These are phyloP conservation scores for Strobilomyces confusus DNA, from an alignment of 768 basidiomycete genomes.

Conservation along the genomic window DNA sequence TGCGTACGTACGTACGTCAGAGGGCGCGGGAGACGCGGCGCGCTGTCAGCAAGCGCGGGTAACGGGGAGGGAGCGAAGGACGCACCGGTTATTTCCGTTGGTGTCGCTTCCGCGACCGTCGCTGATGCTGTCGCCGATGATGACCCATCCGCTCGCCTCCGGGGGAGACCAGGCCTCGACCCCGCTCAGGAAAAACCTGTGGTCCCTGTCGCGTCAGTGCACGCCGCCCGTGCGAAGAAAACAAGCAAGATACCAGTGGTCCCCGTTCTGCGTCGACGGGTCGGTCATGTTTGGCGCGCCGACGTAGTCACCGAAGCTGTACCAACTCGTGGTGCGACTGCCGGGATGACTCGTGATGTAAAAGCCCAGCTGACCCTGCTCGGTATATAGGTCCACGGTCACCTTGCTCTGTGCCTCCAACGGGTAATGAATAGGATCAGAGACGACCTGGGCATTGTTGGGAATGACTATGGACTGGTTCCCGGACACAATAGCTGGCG, in stretches of 20 bases:
- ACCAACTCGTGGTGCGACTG: conserved; percentile 1
- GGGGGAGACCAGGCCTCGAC: conserved; percentile 5
- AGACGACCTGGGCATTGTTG: neutral
- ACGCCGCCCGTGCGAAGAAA: neutral
- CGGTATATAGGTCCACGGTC: conserved; percentile 2
- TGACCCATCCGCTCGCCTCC: neutral
- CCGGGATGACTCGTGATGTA: conserved; percentile 3
- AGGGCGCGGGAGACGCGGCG: neutral
- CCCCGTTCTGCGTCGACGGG: neutral
- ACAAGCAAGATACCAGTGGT: neutral
- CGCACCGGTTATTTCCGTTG: conserved; percentile 2
- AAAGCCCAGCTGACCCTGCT: neutral
- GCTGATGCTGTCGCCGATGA: conserved; percentile 6
- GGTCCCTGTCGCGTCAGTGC: conserved; percentile 6
- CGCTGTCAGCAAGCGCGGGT: neutral
- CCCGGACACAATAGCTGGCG: neutral
- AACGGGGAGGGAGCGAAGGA: neutral
- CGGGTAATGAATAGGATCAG: neutral
- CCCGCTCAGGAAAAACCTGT: conserved; percentile 3
- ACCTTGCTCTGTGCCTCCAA: neutral
- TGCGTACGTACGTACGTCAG: neutral
- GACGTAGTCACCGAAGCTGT: conserved; percentile 3
- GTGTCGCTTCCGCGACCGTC: conserved; percentile 2
- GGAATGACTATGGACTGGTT: conserved; percentile 4
- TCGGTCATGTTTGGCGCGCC: conserved; percentile 13